Evolutionary conservation across 2,329 filamentous ascomycete species (phyloP), one percentile per base, ranked within the genome.

Genomic region (Exophiala lecanii-corni): DNA sequence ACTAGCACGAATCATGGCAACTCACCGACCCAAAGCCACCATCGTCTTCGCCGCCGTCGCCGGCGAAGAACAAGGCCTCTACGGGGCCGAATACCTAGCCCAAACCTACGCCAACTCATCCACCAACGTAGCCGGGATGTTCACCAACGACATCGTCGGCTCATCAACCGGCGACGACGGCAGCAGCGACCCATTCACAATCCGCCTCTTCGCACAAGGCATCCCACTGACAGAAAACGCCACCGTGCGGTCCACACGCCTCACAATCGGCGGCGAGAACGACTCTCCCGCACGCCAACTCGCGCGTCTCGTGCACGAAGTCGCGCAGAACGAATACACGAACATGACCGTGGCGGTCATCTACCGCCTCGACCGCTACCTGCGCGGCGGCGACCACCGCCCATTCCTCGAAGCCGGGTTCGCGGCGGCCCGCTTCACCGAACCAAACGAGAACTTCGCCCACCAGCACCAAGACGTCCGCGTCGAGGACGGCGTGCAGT

Each of bases 61-160:
- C 1, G 76, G 74, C 10, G 76, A 80, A 57, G 76, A 79, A 49
- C 76, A 79, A 61, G 66, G 64, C 4, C 66, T 79, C 2, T 74
- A 73, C 41, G 76, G 76, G 3, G 62, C 73, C 3, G 61, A 63
- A 2, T 72, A 72, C 58, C 62, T 79, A 4, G 76, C 76, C 2
- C 68, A 73, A 53, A 73, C 69, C 0, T 68, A 76, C 38, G 70
- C 69, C 21, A 74, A 76, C 51, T 61, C 67, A 4, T 71, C 64
- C 35, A 68, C 69, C 6, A 72, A 78, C 54, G 73, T 79, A 3
- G 74, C 76, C 58, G 76, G 69, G 10, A 77, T 78, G 67, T 68
- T 75, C 41, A 79, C 72, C 50, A 73, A 74, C 61, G 75, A 79
- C 58, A 77, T 78, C 43, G 70, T 79, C 4, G 76, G 76, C 25